These are phyloP conservation scores for Trichosporon coremiiforme DNA, from an alignment of 1,284 basidiomycete species.

Conservation along the genomic window DNA sequence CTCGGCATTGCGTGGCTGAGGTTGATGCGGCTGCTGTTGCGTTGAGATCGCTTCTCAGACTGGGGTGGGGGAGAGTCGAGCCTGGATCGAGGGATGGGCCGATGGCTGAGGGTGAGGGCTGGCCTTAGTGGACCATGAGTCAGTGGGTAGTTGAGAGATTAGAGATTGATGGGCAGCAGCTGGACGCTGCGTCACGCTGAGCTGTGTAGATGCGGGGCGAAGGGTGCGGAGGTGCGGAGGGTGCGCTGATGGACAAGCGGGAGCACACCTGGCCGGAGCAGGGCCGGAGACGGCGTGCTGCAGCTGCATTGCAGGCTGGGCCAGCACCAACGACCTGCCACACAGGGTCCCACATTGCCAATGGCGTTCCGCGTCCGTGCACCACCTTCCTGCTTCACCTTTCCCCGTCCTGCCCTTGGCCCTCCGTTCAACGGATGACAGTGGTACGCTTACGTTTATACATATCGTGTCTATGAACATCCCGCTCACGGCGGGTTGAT, in stretches of 20 bases:
- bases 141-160: neutral
- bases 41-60: too few relatives aligned
- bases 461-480: neutral
- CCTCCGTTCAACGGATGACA: neutral
- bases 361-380: neutral
- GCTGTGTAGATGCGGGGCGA: too few relatives aligned
- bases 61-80: neutral
- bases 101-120: neutral
- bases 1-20: neutral
- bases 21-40: neutral
- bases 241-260: neutral
- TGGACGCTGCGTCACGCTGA: neutral
- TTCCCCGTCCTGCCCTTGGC: neutral
- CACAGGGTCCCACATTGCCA: neutral
- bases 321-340: neutral
- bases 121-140: conserved; percentile 1
- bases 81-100: neutral
- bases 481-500: conserved; percentile 7
- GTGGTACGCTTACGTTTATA: conserved; percentile 5
- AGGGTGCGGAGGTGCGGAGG: too few relatives aligned
- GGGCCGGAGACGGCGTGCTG: neutral
- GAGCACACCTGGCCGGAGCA: neutral
- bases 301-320: neutral
- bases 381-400: neutral
- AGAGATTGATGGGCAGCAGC: neutral